A percentile compares a stretch with the other conserved stretches of the same genome.
phyloP scores from a whole-genome alignment of 2,329 filamentous ascomycete genomes.

The Hirsutella rhossiliensis region DNA sequence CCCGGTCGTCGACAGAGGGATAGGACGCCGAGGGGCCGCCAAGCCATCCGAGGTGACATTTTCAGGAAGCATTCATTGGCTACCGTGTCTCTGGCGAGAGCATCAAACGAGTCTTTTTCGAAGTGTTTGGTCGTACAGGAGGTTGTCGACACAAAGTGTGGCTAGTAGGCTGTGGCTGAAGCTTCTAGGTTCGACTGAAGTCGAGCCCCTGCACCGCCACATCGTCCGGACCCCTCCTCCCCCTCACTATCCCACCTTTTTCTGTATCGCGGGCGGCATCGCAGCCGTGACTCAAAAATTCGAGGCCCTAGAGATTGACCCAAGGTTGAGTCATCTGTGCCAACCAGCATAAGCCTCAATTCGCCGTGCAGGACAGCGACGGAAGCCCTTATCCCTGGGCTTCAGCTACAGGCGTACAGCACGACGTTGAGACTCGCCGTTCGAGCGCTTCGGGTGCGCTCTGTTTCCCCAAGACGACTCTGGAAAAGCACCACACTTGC shows the following conservation, averaged over 20 bases:
- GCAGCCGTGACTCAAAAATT: conserved; percentile 10
- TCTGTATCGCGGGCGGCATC: background rate
- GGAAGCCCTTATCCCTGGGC: conserved; percentile 23
- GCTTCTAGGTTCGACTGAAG: background rate
- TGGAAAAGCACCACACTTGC: conserved; percentile 25
- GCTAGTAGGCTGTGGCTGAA: conserved; percentile 5
- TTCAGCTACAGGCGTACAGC: conserved; percentile 22
- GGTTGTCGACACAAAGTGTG: background rate
- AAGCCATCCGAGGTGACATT: conserved; percentile 11
- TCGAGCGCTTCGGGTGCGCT: conserved; percentile 47
- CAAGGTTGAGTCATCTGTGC: conserved; percentile 2
- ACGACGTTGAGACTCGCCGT: conserved; percentile 38
- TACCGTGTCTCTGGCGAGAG: too few relatives aligned
- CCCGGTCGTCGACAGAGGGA: background rate
- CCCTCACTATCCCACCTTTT: conserved; percentile 8
- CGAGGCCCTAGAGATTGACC: background rate
- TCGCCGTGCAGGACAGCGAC: conserved; percentile 8
- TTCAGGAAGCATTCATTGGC: background rate
- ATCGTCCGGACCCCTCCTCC: conserved; percentile 4
- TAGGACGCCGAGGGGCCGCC: conserved; percentile 9
- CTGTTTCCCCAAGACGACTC: conserved; percentile 34
- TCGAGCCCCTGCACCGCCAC: conserved; percentile 9
- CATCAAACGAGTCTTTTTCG: too few relatives aligned
- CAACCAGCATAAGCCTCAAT: background rate
- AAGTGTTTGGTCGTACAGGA: too few relatives aligned